Percentiles rank a stretch among this genome's conserved stretches.
Conservation (phyloP, 179 eudicot species). For the Kewa caespitosa region DNA sequence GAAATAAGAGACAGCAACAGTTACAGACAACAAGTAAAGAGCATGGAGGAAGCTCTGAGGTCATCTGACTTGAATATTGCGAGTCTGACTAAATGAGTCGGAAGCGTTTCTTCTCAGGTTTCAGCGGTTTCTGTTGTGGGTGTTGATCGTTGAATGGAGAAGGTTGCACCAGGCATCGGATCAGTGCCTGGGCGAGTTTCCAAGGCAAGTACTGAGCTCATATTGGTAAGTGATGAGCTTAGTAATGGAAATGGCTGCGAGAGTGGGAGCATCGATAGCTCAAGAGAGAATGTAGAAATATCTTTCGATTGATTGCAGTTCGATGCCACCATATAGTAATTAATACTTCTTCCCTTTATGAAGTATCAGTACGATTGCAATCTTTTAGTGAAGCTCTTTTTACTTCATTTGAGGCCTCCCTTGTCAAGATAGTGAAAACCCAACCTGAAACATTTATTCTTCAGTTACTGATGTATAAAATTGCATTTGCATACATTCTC, state of each 20-base stretch:
- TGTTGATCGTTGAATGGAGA: slow-evolving; percentile 27
- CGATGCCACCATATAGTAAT: too few relatives aligned
- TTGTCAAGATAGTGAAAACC: too few relatives aligned
- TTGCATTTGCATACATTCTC: too few relatives aligned
- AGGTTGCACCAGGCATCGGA: slow-evolving; percentile 23
- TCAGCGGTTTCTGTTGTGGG: slow-evolving; percentile 26
- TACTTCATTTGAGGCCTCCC: too few relatives aligned
- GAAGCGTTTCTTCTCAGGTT: slow-evolving; percentile 3
- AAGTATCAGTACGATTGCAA: too few relatives aligned
- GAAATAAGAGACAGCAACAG: slow-evolving; percentile 21
- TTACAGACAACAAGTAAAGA: slow-evolving; percentile 25
- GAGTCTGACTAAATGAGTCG: slow-evolving; percentile 20
- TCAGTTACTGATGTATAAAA: too few relatives aligned
- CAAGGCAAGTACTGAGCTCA: slow-evolving; percentile 18
- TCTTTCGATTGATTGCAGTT: too few relatives aligned
- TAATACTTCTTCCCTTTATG: too few relatives aligned
- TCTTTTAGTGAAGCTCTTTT: too few relatives aligned
- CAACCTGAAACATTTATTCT: too few relatives aligned
- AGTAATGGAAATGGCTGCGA: background rate
- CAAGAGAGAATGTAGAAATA: background rate
- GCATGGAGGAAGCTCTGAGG: slow-evolving; percentile 30
- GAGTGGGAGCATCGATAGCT: background rate
- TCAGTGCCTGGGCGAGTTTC: background rate
- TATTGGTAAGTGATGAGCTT: slow-evolving; percentile 20
- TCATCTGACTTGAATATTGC: slow-evolving; percentile 34